Evolutionary conservation across 148 eudicot genomes (phyloP).

Genomic region (Vaccinium corymbosum): DNA sequence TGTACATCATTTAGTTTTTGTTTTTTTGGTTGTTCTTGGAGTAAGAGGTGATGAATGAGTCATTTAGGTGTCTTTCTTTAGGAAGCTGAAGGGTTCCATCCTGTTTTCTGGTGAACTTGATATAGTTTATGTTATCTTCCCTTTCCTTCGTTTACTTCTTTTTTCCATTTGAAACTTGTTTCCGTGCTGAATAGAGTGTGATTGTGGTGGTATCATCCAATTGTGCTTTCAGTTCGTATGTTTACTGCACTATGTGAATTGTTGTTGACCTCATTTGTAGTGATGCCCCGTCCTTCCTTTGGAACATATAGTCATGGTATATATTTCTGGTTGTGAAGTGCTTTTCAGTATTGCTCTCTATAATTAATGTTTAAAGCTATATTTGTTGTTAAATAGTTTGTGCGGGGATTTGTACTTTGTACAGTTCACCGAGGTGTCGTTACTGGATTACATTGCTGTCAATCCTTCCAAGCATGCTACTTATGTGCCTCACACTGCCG

Average conservation of each 20-base stretch:
- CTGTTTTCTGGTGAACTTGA: background rate
- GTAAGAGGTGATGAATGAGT: background rate
- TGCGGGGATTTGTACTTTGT: constrained; percentile 9
- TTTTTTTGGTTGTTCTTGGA: background rate
- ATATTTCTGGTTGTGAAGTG: background rate
- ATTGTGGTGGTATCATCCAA: background rate
- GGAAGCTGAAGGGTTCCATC: background rate
- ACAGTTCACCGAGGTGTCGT: constrained; percentile 43
- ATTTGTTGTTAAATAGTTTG: background rate
- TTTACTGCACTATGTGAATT: background rate
- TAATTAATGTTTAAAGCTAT: background rate
- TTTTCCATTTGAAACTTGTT: background rate
- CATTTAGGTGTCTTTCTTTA: background rate
- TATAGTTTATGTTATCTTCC: background rate
- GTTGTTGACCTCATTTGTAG: background rate
- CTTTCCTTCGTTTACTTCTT: background rate
- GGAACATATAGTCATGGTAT: background rate
- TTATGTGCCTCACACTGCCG: constrained; percentile 53
- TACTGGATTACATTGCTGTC: constrained; percentile 53
- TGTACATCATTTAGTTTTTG: background rate
- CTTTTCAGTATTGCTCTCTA: background rate
- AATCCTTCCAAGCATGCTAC: constrained; percentile 42
- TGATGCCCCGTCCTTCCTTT: background rate
- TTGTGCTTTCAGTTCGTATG: background rate
- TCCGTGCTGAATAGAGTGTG: background rate